These are phyloP conservation scores for Chaetomiaceae sp. DNA, from an alignment of 2,329 filamentous ascomycete genomes.

Conservation along the genomic window DNA sequence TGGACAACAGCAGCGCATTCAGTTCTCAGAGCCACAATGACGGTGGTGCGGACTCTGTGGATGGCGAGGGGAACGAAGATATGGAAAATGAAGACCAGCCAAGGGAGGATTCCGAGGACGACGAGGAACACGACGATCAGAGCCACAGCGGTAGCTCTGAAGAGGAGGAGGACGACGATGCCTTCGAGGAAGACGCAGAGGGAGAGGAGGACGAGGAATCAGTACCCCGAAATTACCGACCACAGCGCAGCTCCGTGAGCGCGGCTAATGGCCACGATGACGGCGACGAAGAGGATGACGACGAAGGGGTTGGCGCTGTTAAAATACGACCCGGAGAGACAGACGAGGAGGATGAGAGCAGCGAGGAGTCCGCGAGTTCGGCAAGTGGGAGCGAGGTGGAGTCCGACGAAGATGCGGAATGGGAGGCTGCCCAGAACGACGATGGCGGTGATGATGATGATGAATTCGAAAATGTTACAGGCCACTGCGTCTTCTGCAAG, in stretches of 20 bases:
- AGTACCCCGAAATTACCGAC: slow-evolving; percentile 7
- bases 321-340: slow-evolving; percentile 50
- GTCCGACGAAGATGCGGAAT: slow-evolving; percentile 51
- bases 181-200: slow-evolving; percentile 26
- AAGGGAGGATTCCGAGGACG: slow-evolving; percentile 30
- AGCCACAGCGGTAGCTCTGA: slow-evolving; percentile 18
- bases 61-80: slow-evolving; percentile 21
- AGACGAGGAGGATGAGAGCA: slow-evolving; percentile 36
- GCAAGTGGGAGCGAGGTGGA: slow-evolving; percentile 48
- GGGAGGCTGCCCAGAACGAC: slow-evolving; percentile 50
- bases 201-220: slow-evolving; percentile 27
- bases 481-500: slow-evolving; percentile 65
- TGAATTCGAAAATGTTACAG: slow-evolving; percentile 47
- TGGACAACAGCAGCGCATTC: slow-evolving; percentile 20
- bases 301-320: slow-evolving; percentile 51
- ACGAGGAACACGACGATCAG: slow-evolving; percentile 23
- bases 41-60: slow-evolving; percentile 11
- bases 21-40: slow-evolving; percentile 20
- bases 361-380: slow-evolving; percentile 28
- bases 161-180: slow-evolving; percentile 25
- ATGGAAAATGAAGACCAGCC: slow-evolving; percentile 24
- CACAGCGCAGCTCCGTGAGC: slow-evolving; percentile 18
- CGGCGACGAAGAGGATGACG: slow-evolving; percentile 34
- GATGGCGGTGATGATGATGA: slow-evolving; percentile 51
- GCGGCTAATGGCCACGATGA: slow-evolving; percentile 17